Conservation (phyloP, 441 rosid genomes). For the Populus hybrid region DNA sequence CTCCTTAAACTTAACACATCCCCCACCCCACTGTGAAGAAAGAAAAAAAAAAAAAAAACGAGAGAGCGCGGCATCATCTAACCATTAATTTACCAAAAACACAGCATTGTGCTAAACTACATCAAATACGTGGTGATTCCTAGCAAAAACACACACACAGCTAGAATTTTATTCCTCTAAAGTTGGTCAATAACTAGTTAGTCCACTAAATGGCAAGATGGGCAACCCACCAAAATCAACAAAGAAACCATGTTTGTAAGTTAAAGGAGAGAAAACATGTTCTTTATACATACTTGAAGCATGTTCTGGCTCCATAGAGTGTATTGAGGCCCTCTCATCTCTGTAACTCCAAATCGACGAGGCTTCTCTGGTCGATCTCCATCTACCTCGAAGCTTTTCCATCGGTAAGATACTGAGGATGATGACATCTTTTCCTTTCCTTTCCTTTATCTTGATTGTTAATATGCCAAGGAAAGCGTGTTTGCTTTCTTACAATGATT, state of each 20-base stretch:
- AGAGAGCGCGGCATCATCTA: neutral
- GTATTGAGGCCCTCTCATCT: conserved; percentile 81
- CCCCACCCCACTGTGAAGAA: neutral
- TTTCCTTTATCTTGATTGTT: neutral
- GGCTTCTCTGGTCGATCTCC: conserved; percentile 94
- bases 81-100: neutral
- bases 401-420: conserved; percentile 32
- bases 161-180: neutral
- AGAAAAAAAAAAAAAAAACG: neutral
- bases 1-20: neutral
- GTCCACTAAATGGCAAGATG: neutral
- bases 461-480: neutral
- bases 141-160: neutral
- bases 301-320: conserved; percentile 53
- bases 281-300: conserved; percentile 47
- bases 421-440: conserved; percentile 34
- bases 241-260: neutral
- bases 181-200: neutral
- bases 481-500: neutral
- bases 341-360: conserved; percentile 80
- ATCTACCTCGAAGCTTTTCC: conserved; percentile 76
- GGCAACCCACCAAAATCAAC: neutral
- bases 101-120: neutral
- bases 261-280: neutral
- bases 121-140: neutral